A percentile compares a stretch with the other conserved stretches of the same genome.
Evolutionary conservation across 2,329 filamentous ascomycete genomes (phyloP).

Genomic region (Apiospora kogelbergensis): DNA sequence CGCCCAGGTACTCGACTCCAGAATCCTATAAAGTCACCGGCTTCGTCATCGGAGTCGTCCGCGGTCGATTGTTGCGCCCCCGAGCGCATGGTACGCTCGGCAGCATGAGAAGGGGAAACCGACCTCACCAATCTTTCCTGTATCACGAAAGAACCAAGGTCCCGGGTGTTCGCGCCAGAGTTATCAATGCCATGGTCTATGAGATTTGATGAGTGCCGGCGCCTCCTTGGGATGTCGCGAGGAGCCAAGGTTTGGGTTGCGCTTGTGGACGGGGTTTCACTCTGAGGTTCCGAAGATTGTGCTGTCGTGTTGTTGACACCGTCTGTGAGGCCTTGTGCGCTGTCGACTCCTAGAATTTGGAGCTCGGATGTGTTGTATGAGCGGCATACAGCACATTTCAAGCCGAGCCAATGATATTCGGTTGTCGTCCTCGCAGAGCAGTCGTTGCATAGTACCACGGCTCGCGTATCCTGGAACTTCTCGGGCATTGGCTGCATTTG

Average conservation of each 20-base stretch:
- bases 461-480: conserved; percentile 77
- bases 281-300: not conserved
- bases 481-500: conserved; percentile 87
- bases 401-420: conserved; percentile 88
- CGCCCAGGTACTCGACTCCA: conserved; percentile 51
- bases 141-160: conserved; percentile 18
- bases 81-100: conserved; percentile 21
- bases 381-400: conserved; percentile 77
- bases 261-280: not conserved
- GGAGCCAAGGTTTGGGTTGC: conserved; percentile 16
- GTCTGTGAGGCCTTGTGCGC: not conserved
- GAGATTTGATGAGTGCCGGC: conserved; percentile 34
- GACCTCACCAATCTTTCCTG: conserved; percentile 46
- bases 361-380: conserved; percentile 71
- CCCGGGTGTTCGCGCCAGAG: conserved; percentile 16
- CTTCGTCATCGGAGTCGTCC: conserved; percentile 45
- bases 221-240: conserved; percentile 26
- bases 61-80: conserved; percentile 21
- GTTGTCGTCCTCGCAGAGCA: conserved; percentile 86
- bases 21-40: conserved; percentile 57
- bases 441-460: conserved; percentile 90
- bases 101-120: conserved; percentile 38
- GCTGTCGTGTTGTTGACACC: not conserved
- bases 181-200: conserved; percentile 19
- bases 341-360: conserved; percentile 50